These are phyloP conservation scores for Puccinia coronata DNA, from an alignment of 1,284 basidiomycete species.

Conservation along the genomic window DNA sequence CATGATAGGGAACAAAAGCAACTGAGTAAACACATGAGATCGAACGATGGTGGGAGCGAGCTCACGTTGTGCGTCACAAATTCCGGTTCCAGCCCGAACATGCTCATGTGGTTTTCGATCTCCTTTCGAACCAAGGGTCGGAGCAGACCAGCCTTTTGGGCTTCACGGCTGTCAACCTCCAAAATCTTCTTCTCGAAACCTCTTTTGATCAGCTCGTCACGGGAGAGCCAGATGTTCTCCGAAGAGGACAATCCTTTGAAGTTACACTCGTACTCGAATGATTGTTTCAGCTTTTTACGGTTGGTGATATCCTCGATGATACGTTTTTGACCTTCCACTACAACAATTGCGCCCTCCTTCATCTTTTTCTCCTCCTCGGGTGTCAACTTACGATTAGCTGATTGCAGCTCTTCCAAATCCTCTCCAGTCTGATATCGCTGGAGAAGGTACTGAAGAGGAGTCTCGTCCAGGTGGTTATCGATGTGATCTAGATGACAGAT, in stretches of 20 bases:
- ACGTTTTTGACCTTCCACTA: conserved; percentile 92
- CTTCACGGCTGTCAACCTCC: conserved; percentile 95
- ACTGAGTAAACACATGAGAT: background rate
- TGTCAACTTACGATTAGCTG: conserved; percentile 81
- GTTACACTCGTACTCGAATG: conserved; percentile 84
- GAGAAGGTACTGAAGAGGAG: conserved; percentile 95
- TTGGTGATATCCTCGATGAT: conserved; percentile 84
- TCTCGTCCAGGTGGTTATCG: conserved; percentile 96
- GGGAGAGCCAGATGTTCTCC: conserved; percentile 93
- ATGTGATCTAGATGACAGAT: conserved; percentile 66
- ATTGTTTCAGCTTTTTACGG: conserved; percentile 98
- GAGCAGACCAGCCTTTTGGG: conserved; percentile 91
- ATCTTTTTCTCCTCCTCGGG: conserved; percentile 91
- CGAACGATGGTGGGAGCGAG: background rate
- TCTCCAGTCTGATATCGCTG: conserved; percentile 99
- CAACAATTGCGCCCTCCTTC: conserved; percentile 84
- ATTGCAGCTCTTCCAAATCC: conserved; percentile 92
- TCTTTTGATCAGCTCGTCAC: conserved; percentile 94
- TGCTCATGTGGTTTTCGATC: conserved; percentile 96
- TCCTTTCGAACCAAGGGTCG: conserved; percentile 94
- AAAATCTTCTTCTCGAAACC: conserved; percentile 89
- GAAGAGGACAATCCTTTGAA: conserved; percentile 89
- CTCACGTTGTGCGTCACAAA: conserved; percentile 77
- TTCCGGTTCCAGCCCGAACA: conserved; percentile 94
- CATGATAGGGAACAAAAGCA: background rate